Base-by-base conservation (phyloP, 495 filamentous ascomycete species). In the Filosporella fistucella region DNA sequence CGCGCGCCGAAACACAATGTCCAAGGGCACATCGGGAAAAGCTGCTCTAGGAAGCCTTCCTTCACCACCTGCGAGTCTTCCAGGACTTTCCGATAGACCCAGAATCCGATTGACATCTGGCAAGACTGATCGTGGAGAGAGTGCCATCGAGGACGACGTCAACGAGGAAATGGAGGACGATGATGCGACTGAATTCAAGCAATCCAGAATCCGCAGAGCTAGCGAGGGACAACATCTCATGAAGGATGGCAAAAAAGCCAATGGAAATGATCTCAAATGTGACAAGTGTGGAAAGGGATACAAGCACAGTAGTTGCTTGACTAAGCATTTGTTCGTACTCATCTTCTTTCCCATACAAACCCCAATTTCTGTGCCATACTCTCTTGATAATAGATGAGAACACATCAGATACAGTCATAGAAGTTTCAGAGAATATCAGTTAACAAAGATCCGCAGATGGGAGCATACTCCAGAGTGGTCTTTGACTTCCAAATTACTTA, bases 231-330 rank as follows among this genome's bases (percentile, higher is more conserved):
- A 88, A 54, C 81, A 83, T 51, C 71, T 89, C 55, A 74, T 72
- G 57, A 93, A 89, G 68, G 74, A 70, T 51, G 87, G 89, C 54
- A 81, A 79, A 58, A 89, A 84, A 65, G 85, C 81, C 65, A 71
- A 71, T 65, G 85, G 73, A 62, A 80, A 81, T 57, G 91, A 96
- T 64, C 77, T 98, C 61, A 86, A 88, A 69, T 98, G 93, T 72
- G 91, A 96, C 62, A 93, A 88, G 69, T 98, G 93, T 76, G 93
- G 93, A 68, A 98, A 98, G 78, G 90, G 88, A 71, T 98, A 98
- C 82, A 98, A 98, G 84, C 93, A 98, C 81, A 91, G 91, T 82
- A 97, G 94, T 77, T 98, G 93, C 84, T 83, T 98, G 75, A 93
- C 88, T 66, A 98, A 98, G 81, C 93, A 98, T 85, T 89, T 96